Percentiles rank a stretch among this genome's conserved stretches.
These are phyloP conservation scores for Zygoascus ofunaensis DNA, from an alignment of 805 yeast genomes.

Conservation along the genomic window DNA sequence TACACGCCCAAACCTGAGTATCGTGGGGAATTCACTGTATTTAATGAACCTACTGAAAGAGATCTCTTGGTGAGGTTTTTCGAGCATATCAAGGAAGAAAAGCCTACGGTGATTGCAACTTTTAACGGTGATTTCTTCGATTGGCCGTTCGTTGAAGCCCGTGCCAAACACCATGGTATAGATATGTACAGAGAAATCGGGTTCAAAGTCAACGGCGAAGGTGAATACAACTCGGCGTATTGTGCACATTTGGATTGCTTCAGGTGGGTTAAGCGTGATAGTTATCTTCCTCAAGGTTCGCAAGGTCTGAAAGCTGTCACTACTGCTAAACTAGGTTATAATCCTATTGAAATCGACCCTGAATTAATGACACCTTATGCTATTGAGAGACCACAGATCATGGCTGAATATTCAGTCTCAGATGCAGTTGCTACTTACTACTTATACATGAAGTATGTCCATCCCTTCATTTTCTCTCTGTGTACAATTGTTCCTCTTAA, in stretches of 20 bases:
- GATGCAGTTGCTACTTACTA: conserved; percentile 99
- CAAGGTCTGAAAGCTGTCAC: conserved; percentile 98
- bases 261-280: conserved; percentile 97
- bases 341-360: conserved; percentile 94
- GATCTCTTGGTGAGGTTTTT: conserved; percentile 67
- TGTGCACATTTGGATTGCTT: conserved; percentile 97
- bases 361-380: conserved; percentile 98
- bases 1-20: conserved; percentile 96
- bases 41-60: conserved; percentile 81
- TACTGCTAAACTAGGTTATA: conserved; percentile 87
- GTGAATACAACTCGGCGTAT: conserved; percentile 83
- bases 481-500: conserved; percentile 92
- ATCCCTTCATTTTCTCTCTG: conserved; percentile 90
- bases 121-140: conserved; percentile 98
- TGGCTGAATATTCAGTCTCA: conserved; percentile 96
- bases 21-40: conserved; percentile 80
- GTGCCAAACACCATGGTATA: conserved; percentile 76
- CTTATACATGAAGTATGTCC: conserved; percentile 91
- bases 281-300: conserved; percentile 95
- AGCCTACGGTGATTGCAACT: conserved; percentile 96
- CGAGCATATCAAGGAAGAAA: conserved; percentile 78
- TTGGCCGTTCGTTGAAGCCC: conserved; percentile 95
- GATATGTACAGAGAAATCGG: conserved; percentile 92
- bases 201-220: conserved; percentile 78
- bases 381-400: conserved; percentile 77